Percentiles rank a stretch among this genome's conserved stretches.
Conservation (phyloP, 495 filamentous ascomycete species). For the Viridothelium virens region DNA sequence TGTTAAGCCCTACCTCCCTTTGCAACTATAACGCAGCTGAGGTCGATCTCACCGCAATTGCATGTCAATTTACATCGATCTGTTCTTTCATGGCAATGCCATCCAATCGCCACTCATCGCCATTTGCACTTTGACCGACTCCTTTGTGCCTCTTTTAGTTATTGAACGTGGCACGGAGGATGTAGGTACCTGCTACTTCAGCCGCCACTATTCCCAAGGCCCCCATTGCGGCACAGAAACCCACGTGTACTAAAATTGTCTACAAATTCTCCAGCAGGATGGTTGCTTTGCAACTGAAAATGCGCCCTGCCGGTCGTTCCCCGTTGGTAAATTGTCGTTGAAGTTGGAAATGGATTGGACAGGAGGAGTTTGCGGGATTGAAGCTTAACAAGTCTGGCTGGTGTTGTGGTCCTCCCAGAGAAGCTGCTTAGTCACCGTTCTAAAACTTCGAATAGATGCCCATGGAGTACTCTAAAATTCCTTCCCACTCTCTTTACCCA, state of each 20-base stretch:
- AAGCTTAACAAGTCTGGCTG: not conserved
- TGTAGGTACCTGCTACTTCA: not conserved
- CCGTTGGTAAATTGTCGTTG: not conserved
- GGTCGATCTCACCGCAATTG: too few species aligned
- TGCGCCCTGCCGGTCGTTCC: not conserved
- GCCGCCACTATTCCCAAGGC: constrained; percentile 1
- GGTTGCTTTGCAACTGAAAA: not conserved
- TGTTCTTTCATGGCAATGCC: not conserved
- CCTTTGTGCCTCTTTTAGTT: not conserved
- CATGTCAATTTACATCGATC: too few species aligned
- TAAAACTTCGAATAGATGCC: too few species aligned
- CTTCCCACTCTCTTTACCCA: too few species aligned
- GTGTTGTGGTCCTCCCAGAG: not conserved
- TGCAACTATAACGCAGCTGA: too few species aligned
- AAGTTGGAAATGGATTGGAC: constrained; percentile 9
- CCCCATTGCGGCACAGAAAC: not conserved
- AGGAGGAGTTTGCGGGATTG: not conserved
- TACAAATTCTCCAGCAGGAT: not conserved
- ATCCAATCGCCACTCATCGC: not conserved
- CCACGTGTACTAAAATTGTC: not conserved
- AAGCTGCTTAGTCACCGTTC: not conserved
- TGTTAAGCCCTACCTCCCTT: too few species aligned
- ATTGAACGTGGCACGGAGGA: not conserved
- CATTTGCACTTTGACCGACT: not conserved
- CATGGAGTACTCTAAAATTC: too few species aligned